These are phyloP conservation scores for Suillus clintonianus DNA, from an alignment of 768 basidiomycete genomes.

Conservation along the genomic window DNA sequence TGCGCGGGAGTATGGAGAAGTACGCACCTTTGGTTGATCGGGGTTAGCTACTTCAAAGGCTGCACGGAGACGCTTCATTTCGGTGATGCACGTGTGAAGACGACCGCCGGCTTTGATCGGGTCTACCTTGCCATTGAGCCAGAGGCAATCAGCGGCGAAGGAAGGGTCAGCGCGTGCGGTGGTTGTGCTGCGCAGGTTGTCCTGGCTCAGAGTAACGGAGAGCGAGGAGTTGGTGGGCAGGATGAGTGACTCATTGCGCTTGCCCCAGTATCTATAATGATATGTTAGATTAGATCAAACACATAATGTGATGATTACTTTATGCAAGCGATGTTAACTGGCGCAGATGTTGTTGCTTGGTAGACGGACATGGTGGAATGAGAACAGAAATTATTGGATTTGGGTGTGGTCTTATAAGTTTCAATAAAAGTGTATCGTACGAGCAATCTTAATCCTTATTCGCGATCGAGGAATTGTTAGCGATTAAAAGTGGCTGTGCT, in stretches of 20 bases:
- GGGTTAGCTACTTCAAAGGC: constrained; percentile 71
- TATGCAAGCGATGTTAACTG: constrained; percentile 98
- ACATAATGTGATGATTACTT: constrained; percentile 55
- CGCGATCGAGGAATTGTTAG: constrained; percentile 3
- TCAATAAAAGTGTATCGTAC: constrained; percentile 11
- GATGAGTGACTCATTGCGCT: constrained; percentile 93
- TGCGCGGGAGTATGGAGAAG: constrained; percentile 5
- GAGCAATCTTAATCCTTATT: constrained; percentile 6
- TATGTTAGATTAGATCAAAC: constrained; percentile 5
- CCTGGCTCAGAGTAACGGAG: constrained; percentile 96
- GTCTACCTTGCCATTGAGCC: constrained; percentile 95
- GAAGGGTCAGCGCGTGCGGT: constrained; percentile 82
- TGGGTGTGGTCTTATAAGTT: constrained; percentile 8
- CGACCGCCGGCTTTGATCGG: constrained; percentile 82
- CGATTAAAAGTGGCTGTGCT: constrained; percentile 22
- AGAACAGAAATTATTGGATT: not conserved
- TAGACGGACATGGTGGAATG: constrained; percentile 53
- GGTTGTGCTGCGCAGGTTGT: constrained; percentile 92
- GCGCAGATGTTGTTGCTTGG: constrained; percentile 89
- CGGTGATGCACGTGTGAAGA: constrained; percentile 80
- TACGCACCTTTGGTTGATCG: constrained; percentile 62
- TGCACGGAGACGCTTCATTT: constrained; percentile 79
- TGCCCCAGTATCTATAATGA: constrained; percentile 92
- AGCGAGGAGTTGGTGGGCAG: constrained; percentile 97
- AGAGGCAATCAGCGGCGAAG: constrained; percentile 78